Percentiles rank a stretch among this genome's conserved stretches.
phyloP scores from a whole-genome alignment of 2,329 filamentous ascomycete species.

The Colletotrichum sp. region DNA sequence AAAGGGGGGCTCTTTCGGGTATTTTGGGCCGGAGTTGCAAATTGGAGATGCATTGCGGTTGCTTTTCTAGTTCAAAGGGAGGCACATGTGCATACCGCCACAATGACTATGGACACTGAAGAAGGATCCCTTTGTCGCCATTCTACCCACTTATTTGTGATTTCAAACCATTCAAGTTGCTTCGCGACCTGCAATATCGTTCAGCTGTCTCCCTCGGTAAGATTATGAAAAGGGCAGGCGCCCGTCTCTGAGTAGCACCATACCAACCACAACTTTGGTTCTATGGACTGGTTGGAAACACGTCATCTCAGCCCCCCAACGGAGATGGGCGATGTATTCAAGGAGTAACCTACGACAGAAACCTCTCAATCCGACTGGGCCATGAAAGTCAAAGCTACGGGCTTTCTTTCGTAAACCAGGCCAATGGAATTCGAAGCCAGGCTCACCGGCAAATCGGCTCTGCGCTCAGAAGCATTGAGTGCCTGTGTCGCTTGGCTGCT shows the following conservation, averaged over 20 bases:
- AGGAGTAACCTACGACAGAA: no score
- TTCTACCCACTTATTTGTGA: not conserved
- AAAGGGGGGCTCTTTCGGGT: not conserved
- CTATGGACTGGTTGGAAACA: not conserved
- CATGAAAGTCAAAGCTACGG: not conserved
- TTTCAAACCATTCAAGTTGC: not conserved
- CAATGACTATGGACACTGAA: not conserved
- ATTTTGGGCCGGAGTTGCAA: not conserved
- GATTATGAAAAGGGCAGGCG: not conserved
- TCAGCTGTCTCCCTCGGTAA: not conserved
- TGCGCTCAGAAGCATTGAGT: not conserved
- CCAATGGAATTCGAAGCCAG: not conserved
- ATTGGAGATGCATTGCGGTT: slow-evolving; percentile 3
- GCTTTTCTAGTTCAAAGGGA: slow-evolving; percentile 1
- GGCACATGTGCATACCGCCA: slow-evolving; percentile 8
- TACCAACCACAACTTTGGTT: not conserved
- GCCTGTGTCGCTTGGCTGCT: not conserved
- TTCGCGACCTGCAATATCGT: fast-evolving
- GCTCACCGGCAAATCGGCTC: not conserved
- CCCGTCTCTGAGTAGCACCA: not conserved
- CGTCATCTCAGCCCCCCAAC: not conserved
- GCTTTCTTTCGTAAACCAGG: not conserved
- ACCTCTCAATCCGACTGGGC: not conserved
- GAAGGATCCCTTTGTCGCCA: not conserved
- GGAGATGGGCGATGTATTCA: not conserved